Base-by-base conservation (phyloP, 495 filamentous ascomycete genomes). In the Penicillium dipodomyicola region DNA sequence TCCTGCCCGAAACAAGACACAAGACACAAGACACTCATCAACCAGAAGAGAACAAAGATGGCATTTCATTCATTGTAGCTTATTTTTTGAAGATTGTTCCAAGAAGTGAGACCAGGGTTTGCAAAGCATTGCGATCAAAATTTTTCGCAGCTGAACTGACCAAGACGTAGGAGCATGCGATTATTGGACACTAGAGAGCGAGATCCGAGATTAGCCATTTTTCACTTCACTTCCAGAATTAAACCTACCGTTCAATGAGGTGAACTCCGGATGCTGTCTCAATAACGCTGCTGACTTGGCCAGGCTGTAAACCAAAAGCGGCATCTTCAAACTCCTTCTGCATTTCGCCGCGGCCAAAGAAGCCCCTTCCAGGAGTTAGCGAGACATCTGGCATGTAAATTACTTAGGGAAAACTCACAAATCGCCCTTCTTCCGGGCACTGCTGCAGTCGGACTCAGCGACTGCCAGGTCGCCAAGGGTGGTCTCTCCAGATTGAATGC, bases 281-380 rank as follows among this genome's bases (percentile, higher is more conserved):
- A 0, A 97, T 89, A 27, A 96, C 76, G 20, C 79, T 74, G 67
- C 91, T 96, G 54, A 98, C 83, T 70, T 97, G 85, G 20, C 91
- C 91, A 0, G 86, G 86, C 68, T 91, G 83, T 32, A 98, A 74
- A 14, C 85, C 85, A 76, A 97, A 97, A 4, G 93, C 87, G 0
- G 92, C 91, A 30, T 96, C 91, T 72, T 97, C 94, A 61, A 98
- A 98, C 73, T 97, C 94, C 78, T 93, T 96, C 67, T 98, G 94
- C 94, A 98, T 98, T 64, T 98, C 94, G 5, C 90, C 88, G 54
- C 75, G 84, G 22, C 90, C 91, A 66, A 98, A 98, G 71, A 91
- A 96, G 1, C 94, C 94, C 46, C 87, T 90, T 47, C 5, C 56
- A 46, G 58, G 37, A 19, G 54, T 75, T 59, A 78, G 70, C 39